phyloP scores from a whole-genome alignment of 2,329 filamentous ascomycete species.

The Aspergillus pseudonomiae region DNA sequence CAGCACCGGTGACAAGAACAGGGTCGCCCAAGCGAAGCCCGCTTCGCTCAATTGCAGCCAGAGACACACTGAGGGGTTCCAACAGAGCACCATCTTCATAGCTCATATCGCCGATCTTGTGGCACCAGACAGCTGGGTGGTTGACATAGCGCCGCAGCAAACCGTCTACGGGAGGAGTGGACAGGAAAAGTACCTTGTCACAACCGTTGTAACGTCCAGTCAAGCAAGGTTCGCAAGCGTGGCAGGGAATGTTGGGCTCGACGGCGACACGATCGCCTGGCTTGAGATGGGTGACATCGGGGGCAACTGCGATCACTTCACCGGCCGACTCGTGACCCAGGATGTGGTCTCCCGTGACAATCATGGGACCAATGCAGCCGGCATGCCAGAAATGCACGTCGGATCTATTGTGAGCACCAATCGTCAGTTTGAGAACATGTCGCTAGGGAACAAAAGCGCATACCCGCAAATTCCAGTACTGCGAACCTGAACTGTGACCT shows the following conservation, averaged over 20 bases:
- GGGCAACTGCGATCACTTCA: slow-evolving; percentile 70
- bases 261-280: slow-evolving; percentile 89
- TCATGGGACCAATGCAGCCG: slow-evolving; percentile 94
- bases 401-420: slow-evolving; percentile 57
- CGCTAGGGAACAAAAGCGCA: slow-evolving; percentile 26
- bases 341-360: slow-evolving; percentile 85
- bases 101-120: slow-evolving; percentile 91
- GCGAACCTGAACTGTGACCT: slow-evolving; percentile 86
- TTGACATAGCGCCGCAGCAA: slow-evolving; percentile 91
- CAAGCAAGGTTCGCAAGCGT: slow-evolving; percentile 85
- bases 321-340: slow-evolving; percentile 90
- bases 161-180: slow-evolving; percentile 85
- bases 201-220: slow-evolving; percentile 96
- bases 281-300: slow-evolving; percentile 75
- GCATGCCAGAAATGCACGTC: slow-evolving; percentile 98
- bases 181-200: slow-evolving; percentile 81
- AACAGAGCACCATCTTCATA: slow-evolving; percentile 90
- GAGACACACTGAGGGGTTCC: slow-evolving; percentile 85
- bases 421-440: slow-evolving; percentile 13
- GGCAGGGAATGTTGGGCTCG: slow-evolving; percentile 92
- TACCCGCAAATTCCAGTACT: slow-evolving; percentile 96
- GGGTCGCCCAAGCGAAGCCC: slow-evolving; percentile 81
- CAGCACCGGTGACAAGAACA: slow-evolving; percentile 86
- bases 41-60: slow-evolving; percentile 85
- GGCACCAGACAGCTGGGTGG: slow-evolving; percentile 92